Base-by-base conservation (phyloP, 1,284 basidiomycete genomes). In the Marasmius fiardii region DNA sequence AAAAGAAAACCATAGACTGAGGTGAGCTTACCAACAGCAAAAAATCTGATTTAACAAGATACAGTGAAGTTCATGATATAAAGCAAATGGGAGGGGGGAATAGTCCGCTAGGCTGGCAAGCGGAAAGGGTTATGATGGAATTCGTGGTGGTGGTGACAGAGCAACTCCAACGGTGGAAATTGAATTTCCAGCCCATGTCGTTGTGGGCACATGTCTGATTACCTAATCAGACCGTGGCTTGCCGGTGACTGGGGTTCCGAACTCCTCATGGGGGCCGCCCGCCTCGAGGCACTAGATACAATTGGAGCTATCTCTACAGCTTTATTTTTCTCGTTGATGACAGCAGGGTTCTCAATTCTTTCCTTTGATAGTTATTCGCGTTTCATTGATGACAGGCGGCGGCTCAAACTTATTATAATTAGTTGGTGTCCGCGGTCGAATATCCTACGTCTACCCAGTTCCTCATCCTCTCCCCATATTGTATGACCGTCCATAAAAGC, bases 41-140 rank as follows among this genome's bases (percentile, higher is more conserved):
- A n/a, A n/a, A n/a, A 53, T 58, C 47, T 49, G 47, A 44, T 61
- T 66, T 52, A 63, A 60, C 34, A 52, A 54, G 61, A 51, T 21
- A 57, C 51, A 33, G 48, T 56, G 58, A 52, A 28, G 45, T 23
- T 23, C 63, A 62, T 61, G 53, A 57, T 56, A 56, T 53, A 52
- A 51, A 54, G 47, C 26, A 49, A n/a, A n/a, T n/a, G n/a, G n/a
- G n/a, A n/a, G n/a, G n/a, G n/a, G 28, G 14, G 26, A 33, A 33
- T 49, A 11, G 24, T 33, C 47, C 47, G 47, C 47, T 28, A 41
- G 47, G 28, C 47, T 49, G 24, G 47, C 47, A 33, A 49, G 47
- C 47, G 47, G 47, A 49, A 26, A 31, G 24, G 31, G 28, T 6
- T 7, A 18, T 28, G 47, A 31, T 31, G 24, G 31, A 31, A 26